Evolutionary conservation across 2,329 filamentous ascomycete genomes (phyloP), one percentile per base, ranked within the genome.

Genomic region (Magnaporthales sp.): DNA sequence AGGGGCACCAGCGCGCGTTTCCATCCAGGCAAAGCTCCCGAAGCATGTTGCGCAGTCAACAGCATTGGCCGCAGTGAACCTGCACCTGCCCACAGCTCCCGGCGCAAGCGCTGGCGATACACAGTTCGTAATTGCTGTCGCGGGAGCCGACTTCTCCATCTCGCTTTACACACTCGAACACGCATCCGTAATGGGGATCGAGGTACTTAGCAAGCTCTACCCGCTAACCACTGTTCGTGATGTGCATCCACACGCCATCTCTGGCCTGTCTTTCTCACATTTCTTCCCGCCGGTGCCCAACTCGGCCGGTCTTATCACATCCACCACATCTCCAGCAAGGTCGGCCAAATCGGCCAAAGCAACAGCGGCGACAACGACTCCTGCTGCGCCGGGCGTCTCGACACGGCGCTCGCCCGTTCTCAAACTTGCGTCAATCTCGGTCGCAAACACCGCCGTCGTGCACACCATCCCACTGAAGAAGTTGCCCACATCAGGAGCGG

Each of bases 71-170:
- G 87, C 94, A 64, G 87, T 87, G 68, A 86, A 89, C 67, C 83
- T 97, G 10, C 83, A 85, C 10, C 83, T 81, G 4, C 79, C 85
- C 7, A 78, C 83, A 0, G 80, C 84, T 22, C 66, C 66, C 24
- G 4, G 69, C 65, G 78, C 83, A 1, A 80, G 75, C 63, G 77
- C 86, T 65, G 86, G 85, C 65, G 87, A 90, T 68, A 86, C 89
- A 62, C 92, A 97, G 77, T 90, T 92, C 70, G 85, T 90, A 62
- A 83, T 97, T 70, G 93, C 93, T 7, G 87, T 96, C 15, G 91
- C 91, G 2, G 90, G 89, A 9, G 90, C 91, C 71, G 91, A 96
- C 75, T 87, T 88, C 68, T 92, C 91, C 11, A 89, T 97, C 70
- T 86, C 86, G 5, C 79, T 97, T 30, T 90, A 89, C 76, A 93